These are phyloP conservation scores for Amoebophrya sp. DNA, from an alignment of 169 alveolate species.

Conservation along the genomic window DNA sequence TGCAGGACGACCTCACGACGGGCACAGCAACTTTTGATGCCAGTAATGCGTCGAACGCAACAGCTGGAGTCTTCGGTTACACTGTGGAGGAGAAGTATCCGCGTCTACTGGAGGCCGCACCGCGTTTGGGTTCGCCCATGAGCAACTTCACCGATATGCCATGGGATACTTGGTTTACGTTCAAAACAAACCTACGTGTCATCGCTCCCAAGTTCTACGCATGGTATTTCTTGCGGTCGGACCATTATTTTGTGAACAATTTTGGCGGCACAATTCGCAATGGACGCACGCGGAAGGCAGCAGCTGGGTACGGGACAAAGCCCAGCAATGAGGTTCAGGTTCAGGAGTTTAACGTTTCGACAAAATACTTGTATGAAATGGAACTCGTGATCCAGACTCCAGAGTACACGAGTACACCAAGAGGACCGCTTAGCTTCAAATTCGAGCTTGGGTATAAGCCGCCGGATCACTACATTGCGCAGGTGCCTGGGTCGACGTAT, in stretches of 20 bases:
- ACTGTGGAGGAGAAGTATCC: conserved; percentile 17
- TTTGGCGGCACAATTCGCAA: background rate
- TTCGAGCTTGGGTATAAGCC: background rate
- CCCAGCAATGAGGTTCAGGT: background rate
- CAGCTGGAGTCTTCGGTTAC: background rate
- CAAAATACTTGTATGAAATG: background rate
- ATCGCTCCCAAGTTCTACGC: background rate
- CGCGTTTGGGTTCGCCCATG: background rate
- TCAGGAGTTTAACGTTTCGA: background rate
- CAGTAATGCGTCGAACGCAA: background rate
- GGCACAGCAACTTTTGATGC: too few relatives aligned
- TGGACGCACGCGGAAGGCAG: background rate
- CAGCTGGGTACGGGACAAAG: background rate
- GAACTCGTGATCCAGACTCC: background rate
- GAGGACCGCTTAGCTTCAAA: background rate
- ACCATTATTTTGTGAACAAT: background rate
- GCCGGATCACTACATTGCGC: background rate
- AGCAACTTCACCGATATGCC: background rate
- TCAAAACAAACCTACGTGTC: background rate
- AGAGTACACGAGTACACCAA: background rate
- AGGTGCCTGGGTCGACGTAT: background rate
- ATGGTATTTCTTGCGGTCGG: background rate
- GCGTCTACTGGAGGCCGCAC: background rate
- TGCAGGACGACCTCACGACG: background rate
- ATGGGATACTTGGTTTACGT: background rate